Percentiles rank a stretch among this genome's conserved stretches.
Evolutionary conservation across 225 moss, liverwort and hornwort species (phyloP).

Genomic region (Climacium dendroides): DNA sequence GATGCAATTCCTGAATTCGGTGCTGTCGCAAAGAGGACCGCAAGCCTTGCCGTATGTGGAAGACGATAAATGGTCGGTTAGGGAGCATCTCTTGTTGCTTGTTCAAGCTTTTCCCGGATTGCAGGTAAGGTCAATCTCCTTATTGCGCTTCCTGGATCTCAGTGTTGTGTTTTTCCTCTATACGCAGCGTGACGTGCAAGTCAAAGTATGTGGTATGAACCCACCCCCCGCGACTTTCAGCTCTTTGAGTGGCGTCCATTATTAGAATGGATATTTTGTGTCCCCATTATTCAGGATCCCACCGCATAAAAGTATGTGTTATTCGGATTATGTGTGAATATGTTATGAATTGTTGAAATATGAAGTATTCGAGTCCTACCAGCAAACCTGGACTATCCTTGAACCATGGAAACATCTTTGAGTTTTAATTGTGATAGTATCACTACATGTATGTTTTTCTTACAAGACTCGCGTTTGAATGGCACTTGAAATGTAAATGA

Average conservation of each 20-base stretch:
- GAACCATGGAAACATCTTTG: background rate
- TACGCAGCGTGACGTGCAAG: background rate
- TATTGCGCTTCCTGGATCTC: background rate
- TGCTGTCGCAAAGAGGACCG: slow-evolving; percentile 72
- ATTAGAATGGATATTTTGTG: background rate
- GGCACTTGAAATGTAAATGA: background rate
- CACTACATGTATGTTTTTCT: background rate
- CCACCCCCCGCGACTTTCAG: background rate
- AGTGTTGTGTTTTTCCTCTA: background rate
- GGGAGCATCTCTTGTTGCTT: slow-evolving; percentile 63
- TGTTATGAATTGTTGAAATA: background rate
- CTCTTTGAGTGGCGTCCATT: background rate
- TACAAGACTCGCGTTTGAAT: background rate
- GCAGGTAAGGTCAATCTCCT: slow-evolving; percentile 34
- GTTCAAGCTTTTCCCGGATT: slow-evolving; percentile 83
- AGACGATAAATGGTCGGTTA: slow-evolving; percentile 69
- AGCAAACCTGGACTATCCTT: background rate
- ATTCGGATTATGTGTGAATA: background rate
- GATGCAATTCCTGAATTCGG: slow-evolving; percentile 56
- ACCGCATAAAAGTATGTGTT: background rate
- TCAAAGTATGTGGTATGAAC: background rate
- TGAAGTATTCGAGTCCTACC: background rate
- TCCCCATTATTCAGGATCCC: background rate
- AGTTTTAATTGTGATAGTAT: background rate
- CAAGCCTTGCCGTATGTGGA: slow-evolving; percentile 85